Evolutionary conservation across 345 rosid species (phyloP).

Genomic region (Populus nigra): DNA sequence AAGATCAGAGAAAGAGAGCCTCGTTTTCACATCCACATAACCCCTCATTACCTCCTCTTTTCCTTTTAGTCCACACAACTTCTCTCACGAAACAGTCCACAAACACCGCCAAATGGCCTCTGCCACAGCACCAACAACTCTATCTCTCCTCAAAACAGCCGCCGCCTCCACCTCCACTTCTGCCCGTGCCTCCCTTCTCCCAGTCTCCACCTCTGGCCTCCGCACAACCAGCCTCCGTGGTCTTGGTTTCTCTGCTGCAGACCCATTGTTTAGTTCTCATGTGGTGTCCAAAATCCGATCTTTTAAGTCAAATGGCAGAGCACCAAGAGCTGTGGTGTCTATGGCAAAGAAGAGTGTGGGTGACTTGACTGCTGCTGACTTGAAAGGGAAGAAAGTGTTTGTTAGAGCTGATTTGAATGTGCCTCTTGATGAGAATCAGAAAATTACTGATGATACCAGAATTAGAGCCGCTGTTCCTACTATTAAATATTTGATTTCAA

Average conservation of each 20-base stretch:
- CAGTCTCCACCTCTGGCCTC: constrained; percentile 31
- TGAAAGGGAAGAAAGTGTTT: constrained; percentile 93
- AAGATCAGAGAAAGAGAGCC: neutral
- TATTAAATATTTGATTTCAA: constrained; percentile 79
- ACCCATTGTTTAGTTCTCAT: constrained; percentile 45
- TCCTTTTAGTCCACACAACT: neutral
- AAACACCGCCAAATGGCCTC: constrained; percentile 46
- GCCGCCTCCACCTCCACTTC: constrained; percentile 41
- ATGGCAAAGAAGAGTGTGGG: constrained; percentile 97
- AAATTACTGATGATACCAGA: constrained; percentile 94
- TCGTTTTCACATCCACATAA: constrained; percentile 3
- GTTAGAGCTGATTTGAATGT: constrained; percentile 95
- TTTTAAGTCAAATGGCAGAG: constrained; percentile 23
- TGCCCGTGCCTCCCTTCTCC: constrained; percentile 44
- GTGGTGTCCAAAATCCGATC: constrained; percentile 48
- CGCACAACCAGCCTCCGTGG: constrained; percentile 35
- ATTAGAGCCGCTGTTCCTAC: constrained; percentile 94
- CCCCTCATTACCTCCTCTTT: neutral
- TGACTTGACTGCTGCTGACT: constrained; percentile 62
- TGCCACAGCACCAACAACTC: constrained; percentile 56
- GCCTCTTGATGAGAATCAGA: constrained; percentile 85
- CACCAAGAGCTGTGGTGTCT: constrained; percentile 49
- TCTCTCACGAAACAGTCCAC: neutral
- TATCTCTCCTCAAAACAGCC: constrained; percentile 60
- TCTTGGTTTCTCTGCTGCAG: constrained; percentile 60